These are phyloP conservation scores for Mytilinidion resinicola DNA, from an alignment of 495 filamentous ascomycete species.

Conservation along the genomic window DNA sequence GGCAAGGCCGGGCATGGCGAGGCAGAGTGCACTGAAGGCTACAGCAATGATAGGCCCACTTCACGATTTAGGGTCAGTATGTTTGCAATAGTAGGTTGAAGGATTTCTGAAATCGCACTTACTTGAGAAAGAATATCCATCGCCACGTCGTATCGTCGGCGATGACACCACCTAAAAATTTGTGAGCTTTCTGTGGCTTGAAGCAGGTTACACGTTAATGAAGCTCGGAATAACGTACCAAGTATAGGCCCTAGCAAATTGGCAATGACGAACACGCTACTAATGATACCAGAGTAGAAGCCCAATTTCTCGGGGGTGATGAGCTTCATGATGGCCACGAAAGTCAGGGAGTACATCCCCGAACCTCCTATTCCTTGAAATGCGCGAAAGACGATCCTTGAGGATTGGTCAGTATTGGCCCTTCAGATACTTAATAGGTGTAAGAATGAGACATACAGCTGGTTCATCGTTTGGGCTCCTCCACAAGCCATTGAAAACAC, in stretches of 20 bases:
- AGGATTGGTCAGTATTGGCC: background rate
- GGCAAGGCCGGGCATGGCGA: constrained; percentile 12
- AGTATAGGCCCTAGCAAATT: constrained; percentile 41
- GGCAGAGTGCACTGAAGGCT: constrained; percentile 7
- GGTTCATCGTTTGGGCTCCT: constrained; percentile 18
- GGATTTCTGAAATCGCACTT: constrained; percentile 4
- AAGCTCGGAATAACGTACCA: constrained; percentile 4
- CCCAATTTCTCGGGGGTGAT: constrained; percentile 30
- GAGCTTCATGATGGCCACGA: constrained; percentile 24
- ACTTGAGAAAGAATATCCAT: constrained; percentile 32
- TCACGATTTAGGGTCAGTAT: background rate
- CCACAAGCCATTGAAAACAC: constrained; percentile 22
- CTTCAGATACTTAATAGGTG: background rate
- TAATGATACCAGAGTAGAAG: constrained; percentile 43
- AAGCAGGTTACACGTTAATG: too few relatives aligned
- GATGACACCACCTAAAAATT: constrained; percentile 35
- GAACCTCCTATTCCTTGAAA: constrained; percentile 27
- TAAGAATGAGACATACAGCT: constrained; percentile 13
- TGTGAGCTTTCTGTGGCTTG: too few relatives aligned
- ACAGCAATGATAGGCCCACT: constrained; percentile 21
- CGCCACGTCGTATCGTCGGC: constrained; percentile 24
- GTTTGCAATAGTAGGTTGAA: too few relatives aligned
- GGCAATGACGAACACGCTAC: constrained; percentile 42
- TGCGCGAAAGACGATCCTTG: constrained; percentile 23
- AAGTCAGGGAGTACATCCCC: constrained; percentile 22